These are phyloP conservation scores for Colletotrichum caudatum DNA, from an alignment of 2,329 filamentous ascomycete species.

Conservation along the genomic window DNA sequence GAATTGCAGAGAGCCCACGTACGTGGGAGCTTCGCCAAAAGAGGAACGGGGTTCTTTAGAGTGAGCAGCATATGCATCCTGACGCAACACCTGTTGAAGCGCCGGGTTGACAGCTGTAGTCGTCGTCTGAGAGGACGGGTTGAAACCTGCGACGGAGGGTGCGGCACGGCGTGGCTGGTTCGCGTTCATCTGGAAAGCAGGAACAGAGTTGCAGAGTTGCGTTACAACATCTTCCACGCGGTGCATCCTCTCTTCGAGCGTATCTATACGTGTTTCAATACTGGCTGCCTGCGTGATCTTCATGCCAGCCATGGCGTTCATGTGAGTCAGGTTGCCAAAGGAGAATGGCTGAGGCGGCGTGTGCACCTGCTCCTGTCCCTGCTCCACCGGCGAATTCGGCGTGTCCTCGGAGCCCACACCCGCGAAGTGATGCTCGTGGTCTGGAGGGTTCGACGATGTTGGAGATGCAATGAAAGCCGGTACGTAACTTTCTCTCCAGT, in stretches of 20 bases:
- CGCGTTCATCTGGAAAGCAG: conserved; percentile 53
- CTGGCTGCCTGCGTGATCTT: conserved; percentile 68
- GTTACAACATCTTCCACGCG: conserved; percentile 66
- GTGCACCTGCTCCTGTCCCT: conserved; percentile 48
- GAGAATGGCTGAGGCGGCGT: conserved; percentile 65
- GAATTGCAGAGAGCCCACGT: conserved; percentile 57
- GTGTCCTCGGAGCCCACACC: conserved; percentile 49
- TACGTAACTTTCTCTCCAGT: conserved; percentile 72
- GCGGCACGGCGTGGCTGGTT: conserved; percentile 46
- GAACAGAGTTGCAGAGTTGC: conserved; percentile 61
- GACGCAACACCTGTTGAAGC: conserved; percentile 47
- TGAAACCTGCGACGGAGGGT: conserved; percentile 44
- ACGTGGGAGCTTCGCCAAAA: conserved; percentile 61
- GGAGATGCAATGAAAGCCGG: conserved; percentile 62
- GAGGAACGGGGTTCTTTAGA: conserved; percentile 58
- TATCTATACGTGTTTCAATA: conserved; percentile 64
- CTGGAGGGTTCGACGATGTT: conserved; percentile 60
- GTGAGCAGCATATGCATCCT: conserved; percentile 50
- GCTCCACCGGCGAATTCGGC: conserved; percentile 50
- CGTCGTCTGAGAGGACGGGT: conserved; percentile 45
- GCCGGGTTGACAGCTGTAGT: conserved; percentile 48
- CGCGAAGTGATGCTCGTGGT: conserved; percentile 51
- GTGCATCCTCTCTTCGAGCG: conserved; percentile 64
- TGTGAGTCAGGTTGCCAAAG: conserved; percentile 61
- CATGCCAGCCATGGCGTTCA: conserved; percentile 64